These are phyloP conservation scores for Aaosphaeria arxii DNA, from an alignment of 2,329 filamentous ascomycete genomes.

Conservation along the genomic window DNA sequence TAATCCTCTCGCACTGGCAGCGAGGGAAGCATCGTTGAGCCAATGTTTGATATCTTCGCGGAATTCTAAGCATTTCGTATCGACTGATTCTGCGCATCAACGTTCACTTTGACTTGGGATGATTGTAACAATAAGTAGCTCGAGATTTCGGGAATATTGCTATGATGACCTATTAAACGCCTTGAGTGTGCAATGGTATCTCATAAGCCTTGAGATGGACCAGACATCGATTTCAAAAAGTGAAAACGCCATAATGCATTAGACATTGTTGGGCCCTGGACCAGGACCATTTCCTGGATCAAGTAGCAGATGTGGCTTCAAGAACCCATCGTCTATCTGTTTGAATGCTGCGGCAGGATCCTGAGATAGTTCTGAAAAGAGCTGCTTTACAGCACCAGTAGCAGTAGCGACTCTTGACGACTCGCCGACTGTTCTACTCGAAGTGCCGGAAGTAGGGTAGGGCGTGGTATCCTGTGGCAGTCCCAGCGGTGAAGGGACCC, in stretches of 20 bases:
- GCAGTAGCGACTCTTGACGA: slow-evolving; percentile 57
- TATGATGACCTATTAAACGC: neutral
- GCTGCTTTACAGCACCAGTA: slow-evolving; percentile 71
- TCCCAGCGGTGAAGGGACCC: slow-evolving; percentile 27
- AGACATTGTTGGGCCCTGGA: slow-evolving; percentile 27
- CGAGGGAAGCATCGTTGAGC: no score
- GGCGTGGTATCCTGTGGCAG: slow-evolving; percentile 15
- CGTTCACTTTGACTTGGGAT: no score
- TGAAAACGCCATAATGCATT: slow-evolving; percentile 21
- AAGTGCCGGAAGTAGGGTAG: slow-evolving; percentile 41
- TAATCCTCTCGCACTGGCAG: no score
- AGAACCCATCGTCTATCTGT: slow-evolving; percentile 92
- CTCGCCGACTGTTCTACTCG: slow-evolving; percentile 17
- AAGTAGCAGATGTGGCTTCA: slow-evolving; percentile 85
- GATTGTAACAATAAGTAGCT: no score
- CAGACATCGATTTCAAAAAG: neutral
- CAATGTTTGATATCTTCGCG: no score
- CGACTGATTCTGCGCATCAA: no score
- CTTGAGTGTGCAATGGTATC: neutral
- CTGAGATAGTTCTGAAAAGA: slow-evolving; percentile 74
- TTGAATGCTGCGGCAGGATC: slow-evolving; percentile 88
- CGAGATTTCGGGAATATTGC: slow-evolving; percentile 4
- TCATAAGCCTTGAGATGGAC: neutral
- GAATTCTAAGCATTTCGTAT: no score
- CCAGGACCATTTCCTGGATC: slow-evolving; percentile 53